Evolutionary conservation across 306 rosid species (phyloP).

Genomic region (Begonia loranthoides): DNA sequence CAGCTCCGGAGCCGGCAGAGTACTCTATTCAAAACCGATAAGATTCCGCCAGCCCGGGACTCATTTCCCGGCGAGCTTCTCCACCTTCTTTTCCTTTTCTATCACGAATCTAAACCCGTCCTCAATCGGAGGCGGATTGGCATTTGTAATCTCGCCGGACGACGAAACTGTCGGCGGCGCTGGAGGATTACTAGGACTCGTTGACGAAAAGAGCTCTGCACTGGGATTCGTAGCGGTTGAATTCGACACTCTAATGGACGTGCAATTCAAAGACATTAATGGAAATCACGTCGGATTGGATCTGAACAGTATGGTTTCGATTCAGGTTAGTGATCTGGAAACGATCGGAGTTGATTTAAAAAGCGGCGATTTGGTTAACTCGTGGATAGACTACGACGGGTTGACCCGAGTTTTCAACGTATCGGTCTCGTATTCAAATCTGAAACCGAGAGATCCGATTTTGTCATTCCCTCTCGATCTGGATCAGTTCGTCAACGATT

Average conservation of each 20-base stretch:
- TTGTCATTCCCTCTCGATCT: constrained; percentile 50
- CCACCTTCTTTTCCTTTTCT: constrained; percentile 79
- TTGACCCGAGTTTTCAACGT: constrained; percentile 31
- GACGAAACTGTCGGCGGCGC: constrained; percentile 45
- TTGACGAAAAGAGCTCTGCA: constrained; percentile 5
- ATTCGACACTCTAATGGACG: constrained; percentile 88
- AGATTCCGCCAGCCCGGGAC: constrained; percentile 47
- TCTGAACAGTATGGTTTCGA: constrained; percentile 61
- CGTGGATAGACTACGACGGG: constrained; percentile 85
- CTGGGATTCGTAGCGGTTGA: constrained; percentile 69
- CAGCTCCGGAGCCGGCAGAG: constrained; percentile 71
- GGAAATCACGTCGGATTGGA: constrained; percentile 96
- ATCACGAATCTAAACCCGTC: constrained; percentile 67
- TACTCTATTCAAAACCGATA: constrained; percentile 49
- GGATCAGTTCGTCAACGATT: constrained; percentile 52
- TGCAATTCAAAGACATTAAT: constrained; percentile 72
- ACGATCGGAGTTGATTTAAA: constrained; percentile 57
- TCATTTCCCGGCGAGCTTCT: constrained; percentile 43
- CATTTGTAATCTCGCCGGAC: constrained; percentile 64
- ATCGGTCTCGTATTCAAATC: constrained; percentile 80
- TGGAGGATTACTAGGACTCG: constrained; percentile 71
- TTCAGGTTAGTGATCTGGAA: constrained; percentile 40
- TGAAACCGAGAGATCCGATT: constrained; percentile 67
- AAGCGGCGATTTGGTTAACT: constrained; percentile 68
- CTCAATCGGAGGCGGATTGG: constrained; percentile 88